Evolutionary conservation across 2,329 filamentous ascomycete species (phyloP).

Genomic region (Cercospora sesami): DNA sequence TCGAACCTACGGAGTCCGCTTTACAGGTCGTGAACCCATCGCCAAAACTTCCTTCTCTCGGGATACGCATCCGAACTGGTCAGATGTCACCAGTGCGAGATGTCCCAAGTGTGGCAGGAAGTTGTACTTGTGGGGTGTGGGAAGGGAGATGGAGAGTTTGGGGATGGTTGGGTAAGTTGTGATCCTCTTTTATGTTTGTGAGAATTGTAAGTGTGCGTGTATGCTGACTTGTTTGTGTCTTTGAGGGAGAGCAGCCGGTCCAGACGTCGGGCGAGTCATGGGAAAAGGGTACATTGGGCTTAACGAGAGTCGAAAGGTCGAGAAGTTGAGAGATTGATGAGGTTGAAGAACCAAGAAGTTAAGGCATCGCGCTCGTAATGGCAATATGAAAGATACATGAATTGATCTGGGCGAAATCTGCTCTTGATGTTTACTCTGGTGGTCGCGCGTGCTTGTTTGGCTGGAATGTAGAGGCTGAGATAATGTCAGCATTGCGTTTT

Average conservation of each 20-base stretch:
- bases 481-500: too few relatives aligned
- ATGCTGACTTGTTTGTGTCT: background rate
- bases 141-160: conserved; percentile 4
- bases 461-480: too few relatives aligned
- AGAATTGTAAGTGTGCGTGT: background rate
- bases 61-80: background rate
- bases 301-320: background rate
- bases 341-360: too few relatives aligned
- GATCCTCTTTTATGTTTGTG: background rate
- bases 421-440: too few relatives aligned
- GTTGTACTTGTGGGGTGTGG: conserved; percentile 12
- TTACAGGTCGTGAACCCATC: conserved; percentile 3
- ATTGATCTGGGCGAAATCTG: too few relatives aligned
- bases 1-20: background rate
- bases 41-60: background rate
- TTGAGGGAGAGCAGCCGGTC: background rate
- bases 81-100: background rate
- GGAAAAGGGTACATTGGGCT: background rate
- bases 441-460: too few relatives aligned
- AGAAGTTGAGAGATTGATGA: too few relatives aligned
- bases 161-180: background rate
- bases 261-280: conserved; percentile 1
- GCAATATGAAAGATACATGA: too few relatives aligned
- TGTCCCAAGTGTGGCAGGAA: background rate
- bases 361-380: too few relatives aligned